These are phyloP conservation scores for Akanthomyces uredinophilus DNA, from an alignment of 2,329 filamentous ascomycete genomes.

Conservation along the genomic window DNA sequence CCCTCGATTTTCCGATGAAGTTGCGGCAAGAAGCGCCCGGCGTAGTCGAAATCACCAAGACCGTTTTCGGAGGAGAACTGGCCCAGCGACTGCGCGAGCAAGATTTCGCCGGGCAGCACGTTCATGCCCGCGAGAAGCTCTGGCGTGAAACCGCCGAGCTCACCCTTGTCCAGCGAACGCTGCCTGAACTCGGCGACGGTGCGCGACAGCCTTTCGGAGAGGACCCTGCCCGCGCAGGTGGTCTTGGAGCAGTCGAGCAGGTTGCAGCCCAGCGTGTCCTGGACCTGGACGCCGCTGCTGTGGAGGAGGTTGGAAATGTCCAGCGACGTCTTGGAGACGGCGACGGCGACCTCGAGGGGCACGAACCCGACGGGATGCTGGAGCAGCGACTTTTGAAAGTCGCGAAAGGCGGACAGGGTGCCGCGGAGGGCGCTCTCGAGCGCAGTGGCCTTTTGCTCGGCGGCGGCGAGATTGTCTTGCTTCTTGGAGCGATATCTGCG, in stretches of 20 bases:
- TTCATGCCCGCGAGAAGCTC: conserved; percentile 1
- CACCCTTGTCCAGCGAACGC: not conserved
- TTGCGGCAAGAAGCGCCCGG: conserved; percentile 4
- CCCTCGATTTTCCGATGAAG: conserved; percentile 13
- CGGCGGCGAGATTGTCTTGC: conserved; percentile 9
- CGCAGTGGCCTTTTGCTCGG: conserved; percentile 13
- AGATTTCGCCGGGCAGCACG: conserved; percentile 5
- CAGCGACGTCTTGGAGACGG: conserved; percentile 6
- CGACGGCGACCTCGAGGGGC: not conserved
- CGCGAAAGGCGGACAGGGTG: conserved; percentile 8
- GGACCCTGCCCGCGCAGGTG: not conserved
- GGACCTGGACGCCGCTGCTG: conserved; percentile 12
- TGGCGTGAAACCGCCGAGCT: conserved; percentile 1
- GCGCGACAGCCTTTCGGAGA: not conserved
- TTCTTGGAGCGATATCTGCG: conserved; percentile 15
- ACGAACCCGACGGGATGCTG: not conserved
- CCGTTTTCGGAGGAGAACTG: not conserved
- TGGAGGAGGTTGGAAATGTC: conserved; percentile 10
- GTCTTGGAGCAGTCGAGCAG: conserved; percentile 3
- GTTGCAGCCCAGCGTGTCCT: conserved; percentile 10
- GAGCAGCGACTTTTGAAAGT: conserved; percentile 9
- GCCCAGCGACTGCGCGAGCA: conserved; percentile 1
- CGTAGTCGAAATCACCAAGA: not conserved
- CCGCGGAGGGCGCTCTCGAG: conserved; percentile 10
- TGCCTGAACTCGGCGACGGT: not conserved